Percentiles rank a stretch among this genome's conserved stretches.
These are phyloP conservation scores for Cercophora newfieldiana DNA, from an alignment of 495 filamentous ascomycete species.

Conservation along the genomic window DNA sequence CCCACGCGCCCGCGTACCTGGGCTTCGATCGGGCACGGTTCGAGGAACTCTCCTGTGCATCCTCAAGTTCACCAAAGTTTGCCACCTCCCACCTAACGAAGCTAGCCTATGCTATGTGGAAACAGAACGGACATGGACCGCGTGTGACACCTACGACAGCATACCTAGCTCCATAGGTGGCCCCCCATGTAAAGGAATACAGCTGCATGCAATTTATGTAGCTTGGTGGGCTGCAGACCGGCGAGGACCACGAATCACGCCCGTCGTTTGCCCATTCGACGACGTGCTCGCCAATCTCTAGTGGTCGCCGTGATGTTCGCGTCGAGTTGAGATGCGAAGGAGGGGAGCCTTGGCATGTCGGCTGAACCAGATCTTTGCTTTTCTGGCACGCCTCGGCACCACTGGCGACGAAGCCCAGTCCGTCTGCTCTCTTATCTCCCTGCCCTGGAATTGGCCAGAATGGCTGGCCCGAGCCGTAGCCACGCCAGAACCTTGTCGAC, in stretches of 20 bases:
- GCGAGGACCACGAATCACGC: background rate
- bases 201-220: background rate
- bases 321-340: background rate
- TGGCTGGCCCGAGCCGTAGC: background rate
- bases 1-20: too few species aligned
- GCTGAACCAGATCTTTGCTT: background rate
- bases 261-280: conserved; percentile 1
- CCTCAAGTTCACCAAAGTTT: too few species aligned
- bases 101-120: background rate
- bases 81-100: background rate
- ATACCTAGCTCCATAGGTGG: background rate
- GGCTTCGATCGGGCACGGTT: too few species aligned
- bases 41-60: too few species aligned
- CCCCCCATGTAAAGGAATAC: background rate
- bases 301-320: background rate
- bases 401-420: background rate
- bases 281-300: conserved; percentile 13
- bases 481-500: background rate
- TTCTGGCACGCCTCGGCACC: background rate
- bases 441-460: background rate
- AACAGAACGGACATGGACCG: too few species aligned
- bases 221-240: conserved; percentile 4
- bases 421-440: background rate
- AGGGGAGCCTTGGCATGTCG: background rate
- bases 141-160: too few species aligned